Evolutionary conservation across 352 stramenopile species (phyloP), one percentile per base, ranked within the genome.

Genomic region (Phytophthora citricola): DNA sequence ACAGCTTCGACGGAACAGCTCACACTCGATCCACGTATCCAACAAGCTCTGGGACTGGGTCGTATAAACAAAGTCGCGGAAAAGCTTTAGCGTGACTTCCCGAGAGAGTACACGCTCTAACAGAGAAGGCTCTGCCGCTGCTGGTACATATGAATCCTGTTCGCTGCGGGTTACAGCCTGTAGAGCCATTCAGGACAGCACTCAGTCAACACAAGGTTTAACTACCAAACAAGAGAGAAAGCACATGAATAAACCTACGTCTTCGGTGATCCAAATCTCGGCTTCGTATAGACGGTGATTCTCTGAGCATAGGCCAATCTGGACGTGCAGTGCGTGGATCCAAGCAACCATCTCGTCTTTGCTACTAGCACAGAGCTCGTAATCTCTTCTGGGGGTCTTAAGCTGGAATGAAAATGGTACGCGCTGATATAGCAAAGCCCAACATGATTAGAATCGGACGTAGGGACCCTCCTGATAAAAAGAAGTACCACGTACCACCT

Each of bases 21-120:
- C 87, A 52, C 85, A 94, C 56, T 95, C 83, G 41, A 91, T 87
- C 85, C 85, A 95, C n/a, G 85, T 92, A 54, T 95, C 85, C 45
- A 95, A 43, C 15, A 95, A 76, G 38, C 63, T 75, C 45, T 92
- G 83, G 22, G 83, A 79, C 9, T 78, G 69, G 9, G 83, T 86
- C 22, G 73, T 82, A 64, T 81, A 83, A 36, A 88, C 79, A 59
- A 91, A 95, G 47, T 95, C 87, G 9, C 85, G 81, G 56, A 95
- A 94, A 27, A 90, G 73, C 66, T 94, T 93, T 29, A 89, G 68
- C 22, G 83, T 87, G 45, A 92, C 85, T 79, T 93, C 83, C 58
- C 85, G 72, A 38, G 83, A 85, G 0, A 93, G 69, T 32, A 93
- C 79, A 36, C 78, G 79, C 53, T 90, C 79, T 31, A 93, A 64